Base-by-base conservation (phyloP, 768 basidiomycete species). In the Phylloporus sp. region DNA sequence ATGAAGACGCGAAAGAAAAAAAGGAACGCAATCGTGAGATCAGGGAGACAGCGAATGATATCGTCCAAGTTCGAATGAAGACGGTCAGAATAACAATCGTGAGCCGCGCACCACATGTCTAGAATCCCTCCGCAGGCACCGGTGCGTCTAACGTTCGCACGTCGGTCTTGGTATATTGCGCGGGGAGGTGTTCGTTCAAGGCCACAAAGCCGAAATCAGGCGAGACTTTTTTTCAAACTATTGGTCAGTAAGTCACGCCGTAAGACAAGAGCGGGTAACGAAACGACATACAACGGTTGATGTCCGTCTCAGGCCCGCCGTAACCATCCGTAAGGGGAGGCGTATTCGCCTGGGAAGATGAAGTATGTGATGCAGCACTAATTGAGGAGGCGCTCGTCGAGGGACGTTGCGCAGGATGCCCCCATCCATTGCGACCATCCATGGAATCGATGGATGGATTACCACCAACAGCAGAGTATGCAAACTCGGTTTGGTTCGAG, bases 191-290 rank as follows among this genome's bases (percentile, higher is more conserved):
- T 67, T 88, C 87, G 70, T 83, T 87, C 85, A 89, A 85, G 62
- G 79, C 76, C 64, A 89, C 86, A 73, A 82, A 90, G 54, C 85
- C 88, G 75, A 88, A 89, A 77, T 89, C 87, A 71, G 88, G 88
- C 63, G 87, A 86, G 80, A 85, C 88, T 63, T 68, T 49, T 29
- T 65, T 69, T 68, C 60, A 68, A 63, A 75, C 70, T 73, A 64
- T 47, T 53, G 50, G 73, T 79, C 72, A 78, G 75, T 76, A 76
- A 73, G 69, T 63, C 65, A 73, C 72, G 62, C 68, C 63, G 67
- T 69, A 69, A 69, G 59, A 62, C 49, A 54, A 22, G n/a, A 59
- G 57, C 26, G 45, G 43, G 54, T 58, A 35, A 52, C 50, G 49
- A 61, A 50, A 55, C 61, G 56, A 86, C 88, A 85, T 74, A 91